A percentile compares a stretch with the other conserved stretches of the same genome.
Conservation (phyloP, 2,329 filamentous ascomycete genomes). For the Fusarium vanettenii region DNA sequence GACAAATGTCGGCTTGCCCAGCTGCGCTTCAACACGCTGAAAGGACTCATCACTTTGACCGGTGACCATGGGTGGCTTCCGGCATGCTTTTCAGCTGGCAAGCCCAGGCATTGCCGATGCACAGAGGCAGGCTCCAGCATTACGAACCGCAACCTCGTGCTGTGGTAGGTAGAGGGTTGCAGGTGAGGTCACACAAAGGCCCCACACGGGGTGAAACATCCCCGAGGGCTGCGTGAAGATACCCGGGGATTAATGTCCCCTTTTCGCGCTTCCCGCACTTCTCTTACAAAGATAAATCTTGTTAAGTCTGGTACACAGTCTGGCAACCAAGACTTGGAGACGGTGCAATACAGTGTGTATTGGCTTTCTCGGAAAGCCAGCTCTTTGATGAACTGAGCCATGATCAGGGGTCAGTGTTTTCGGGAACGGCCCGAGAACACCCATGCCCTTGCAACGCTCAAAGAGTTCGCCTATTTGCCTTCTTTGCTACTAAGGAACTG, state of each 20-base stretch:
- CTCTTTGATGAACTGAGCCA: background rate
- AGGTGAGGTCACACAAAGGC: background rate
- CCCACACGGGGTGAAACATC: background rate
- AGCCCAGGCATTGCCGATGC: background rate
- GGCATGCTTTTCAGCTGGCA: background rate
- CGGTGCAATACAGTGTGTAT: background rate
- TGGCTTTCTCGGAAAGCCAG: background rate
- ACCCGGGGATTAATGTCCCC: background rate
- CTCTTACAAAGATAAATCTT: background rate
- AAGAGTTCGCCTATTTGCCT: background rate
- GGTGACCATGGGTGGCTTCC: background rate
- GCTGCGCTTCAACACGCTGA: background rate
- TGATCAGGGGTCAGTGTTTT: background rate
- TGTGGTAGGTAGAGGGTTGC: background rate
- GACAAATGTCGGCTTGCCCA: background rate
- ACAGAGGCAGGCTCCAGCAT: background rate
- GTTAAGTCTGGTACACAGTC: background rate
- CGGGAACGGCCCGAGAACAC: background rate
- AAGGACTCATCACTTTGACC: background rate
- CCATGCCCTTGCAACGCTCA: background rate
- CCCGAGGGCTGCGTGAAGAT: background rate
- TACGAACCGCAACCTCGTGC: background rate
- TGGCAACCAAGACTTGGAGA: background rate
- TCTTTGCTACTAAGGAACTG: background rate
- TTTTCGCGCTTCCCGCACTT: background rate